A percentile compares a stretch with the other conserved stretches of the same genome.
phyloP scores from a whole-genome alignment of 345 rosid species.

The Eucalyptus decipiens region DNA sequence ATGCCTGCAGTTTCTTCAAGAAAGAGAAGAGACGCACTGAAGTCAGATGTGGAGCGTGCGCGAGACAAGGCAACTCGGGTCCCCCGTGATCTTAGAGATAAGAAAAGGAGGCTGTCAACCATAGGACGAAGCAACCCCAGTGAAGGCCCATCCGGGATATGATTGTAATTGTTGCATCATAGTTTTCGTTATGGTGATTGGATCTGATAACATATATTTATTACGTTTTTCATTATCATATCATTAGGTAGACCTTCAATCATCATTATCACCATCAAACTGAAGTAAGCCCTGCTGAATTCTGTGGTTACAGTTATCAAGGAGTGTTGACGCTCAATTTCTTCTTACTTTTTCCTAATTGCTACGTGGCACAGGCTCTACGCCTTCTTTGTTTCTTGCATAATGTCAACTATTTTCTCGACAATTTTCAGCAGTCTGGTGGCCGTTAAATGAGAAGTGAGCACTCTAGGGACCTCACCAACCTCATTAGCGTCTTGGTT shows the following conservation, averaged over 20 bases:
- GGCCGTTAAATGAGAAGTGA: neutral
- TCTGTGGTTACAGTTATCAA: neutral
- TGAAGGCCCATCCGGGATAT: neutral
- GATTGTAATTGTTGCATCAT: neutral
- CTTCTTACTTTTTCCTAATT: neutral
- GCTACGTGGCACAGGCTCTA: neutral
- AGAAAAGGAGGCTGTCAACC: neutral
- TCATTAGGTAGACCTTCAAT: neutral
- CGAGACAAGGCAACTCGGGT: neutral
- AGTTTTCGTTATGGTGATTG: neutral
- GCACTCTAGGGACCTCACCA: neutral
- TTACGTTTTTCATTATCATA: no score
- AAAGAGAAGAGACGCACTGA: neutral
- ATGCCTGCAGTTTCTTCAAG: neutral
- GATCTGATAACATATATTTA: no score
- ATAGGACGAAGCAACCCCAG: neutral
- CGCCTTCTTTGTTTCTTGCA: neutral
- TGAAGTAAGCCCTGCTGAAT: neutral
- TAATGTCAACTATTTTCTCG: neutral
- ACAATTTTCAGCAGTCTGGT: neutral
- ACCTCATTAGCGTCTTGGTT: neutral
- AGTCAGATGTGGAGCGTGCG: neutral
- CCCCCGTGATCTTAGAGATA: neutral
- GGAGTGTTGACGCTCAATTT: neutral
- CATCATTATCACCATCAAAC: no score